Evolutionary conservation across 306 rosid species (phyloP).

Genomic region (Vigna trinervia): DNA sequence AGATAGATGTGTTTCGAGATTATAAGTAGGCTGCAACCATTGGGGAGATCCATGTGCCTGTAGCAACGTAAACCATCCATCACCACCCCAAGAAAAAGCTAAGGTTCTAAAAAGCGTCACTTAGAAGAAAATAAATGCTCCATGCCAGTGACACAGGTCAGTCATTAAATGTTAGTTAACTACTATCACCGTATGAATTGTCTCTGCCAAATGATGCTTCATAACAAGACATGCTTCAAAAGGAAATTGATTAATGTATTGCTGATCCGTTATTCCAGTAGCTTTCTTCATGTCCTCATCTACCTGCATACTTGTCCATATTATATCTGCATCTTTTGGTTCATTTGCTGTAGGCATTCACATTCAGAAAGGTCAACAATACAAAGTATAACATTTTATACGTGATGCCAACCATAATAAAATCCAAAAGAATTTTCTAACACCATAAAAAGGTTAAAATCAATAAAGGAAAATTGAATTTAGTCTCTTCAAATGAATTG

Average conservation of each 20-base stretch:
- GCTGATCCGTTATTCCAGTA: constrained; percentile 77
- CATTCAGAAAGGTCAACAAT: constrained; percentile 39
- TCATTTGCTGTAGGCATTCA: constrained; percentile 67
- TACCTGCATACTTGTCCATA: constrained; percentile 88
- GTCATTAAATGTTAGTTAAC: constrained; percentile 11
- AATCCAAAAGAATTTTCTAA: background rate
- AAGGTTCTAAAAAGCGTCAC: constrained; percentile 20
- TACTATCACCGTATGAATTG: constrained; percentile 78
- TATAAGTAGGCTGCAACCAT: constrained; percentile 96
- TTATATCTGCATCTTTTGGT: constrained; percentile 86
- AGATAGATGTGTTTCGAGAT: constrained; percentile 82
- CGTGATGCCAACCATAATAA: constrained; percentile 27
- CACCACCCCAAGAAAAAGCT: background rate
- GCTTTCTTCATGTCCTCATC: constrained; percentile 88
- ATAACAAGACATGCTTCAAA: constrained; percentile 95
- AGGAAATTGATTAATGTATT: constrained; percentile 88
- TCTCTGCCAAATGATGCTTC: constrained; percentile 97
- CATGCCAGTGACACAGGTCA: constrained; percentile 28
- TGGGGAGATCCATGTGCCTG: constrained; percentile 89
- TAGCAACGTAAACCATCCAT: constrained; percentile 37
- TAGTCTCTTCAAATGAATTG: background rate
- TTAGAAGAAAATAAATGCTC: constrained; percentile 5
- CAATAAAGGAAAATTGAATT: constrained; percentile 23
- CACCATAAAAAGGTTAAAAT: constrained; percentile 14
- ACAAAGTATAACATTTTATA: constrained; percentile 16